Evolutionary conservation across 192 early-diverging fungal genomes (phyloP), one percentile per base, ranked within the genome.

Genomic region (Gigaspora rosea): DNA sequence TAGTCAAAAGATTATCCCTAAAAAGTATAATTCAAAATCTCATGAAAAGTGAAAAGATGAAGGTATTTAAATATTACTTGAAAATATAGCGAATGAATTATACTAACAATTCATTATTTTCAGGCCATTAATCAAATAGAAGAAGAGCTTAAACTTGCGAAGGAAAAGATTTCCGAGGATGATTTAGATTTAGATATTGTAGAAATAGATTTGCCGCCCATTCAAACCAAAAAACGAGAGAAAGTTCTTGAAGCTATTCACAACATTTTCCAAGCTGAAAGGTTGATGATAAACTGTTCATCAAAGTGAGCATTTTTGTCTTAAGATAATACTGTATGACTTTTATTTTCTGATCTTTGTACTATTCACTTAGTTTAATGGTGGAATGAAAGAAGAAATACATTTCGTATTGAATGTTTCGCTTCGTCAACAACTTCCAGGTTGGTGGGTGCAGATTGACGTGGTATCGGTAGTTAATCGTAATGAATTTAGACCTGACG

Each of bases 241-340:
- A 70, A 70, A 70, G 35, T 70, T 70, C 18, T 70, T 54, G 68
- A 70, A 70, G 22, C 51, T 11, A 70, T 70, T 35, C 68, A 51
- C 27, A 35, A 70, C 27, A 70, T 70, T 70, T 70, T 70, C n/a
- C 18, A 70, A 18, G 68, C 48, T 12, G 48, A 70, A 70, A 70
- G 18, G 8, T 70, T 48, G 68, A 70, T 33, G 35, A 70, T 70
- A 70, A 51, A 70, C 35, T 70, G 12, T 70, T 70, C 48, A 70
- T 70, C 15, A 52, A 52, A 15, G 51, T 52, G 15, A 52, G 15
- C 6, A 52, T 13, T 13, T 52, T 13, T 52, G 6, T 52, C 9
- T 52, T 52, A 52, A 1, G 9, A 13, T 52, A 51, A n/a, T n/a
- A n/a, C n/a, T 27, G 1, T 27, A 27, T 27, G 27, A 27, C 27